phyloP scores from a whole-genome alignment of 768 basidiomycete genomes.

The Cystofilobasidium bisporidii region DNA sequence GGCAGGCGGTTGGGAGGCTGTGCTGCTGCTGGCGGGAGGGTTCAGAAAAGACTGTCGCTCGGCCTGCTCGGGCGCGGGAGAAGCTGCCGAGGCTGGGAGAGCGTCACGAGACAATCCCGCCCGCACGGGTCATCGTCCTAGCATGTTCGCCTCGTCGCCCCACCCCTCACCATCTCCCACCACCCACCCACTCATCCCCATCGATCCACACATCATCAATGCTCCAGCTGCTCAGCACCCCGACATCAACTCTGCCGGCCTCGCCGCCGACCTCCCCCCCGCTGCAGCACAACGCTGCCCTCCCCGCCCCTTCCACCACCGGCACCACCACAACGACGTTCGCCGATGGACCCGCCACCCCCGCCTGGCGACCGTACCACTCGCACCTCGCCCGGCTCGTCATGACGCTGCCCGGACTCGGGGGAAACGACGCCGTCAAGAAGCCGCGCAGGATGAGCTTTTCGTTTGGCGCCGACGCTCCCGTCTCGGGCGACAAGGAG shows the following conservation, averaged over 20 bases:
- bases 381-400: background rate
- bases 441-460: background rate
- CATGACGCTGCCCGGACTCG: background rate
- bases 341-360: too few relatives aligned
- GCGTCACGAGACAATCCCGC: too few relatives aligned
- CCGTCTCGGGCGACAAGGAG: background rate
- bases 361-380: conserved; percentile 2
- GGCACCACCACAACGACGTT: background rate
- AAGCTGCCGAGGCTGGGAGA: too few relatives aligned
- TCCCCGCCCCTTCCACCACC: background rate
- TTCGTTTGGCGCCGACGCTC: background rate
- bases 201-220: background rate
- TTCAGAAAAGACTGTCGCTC: too few relatives aligned
- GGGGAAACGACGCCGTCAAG: background rate
- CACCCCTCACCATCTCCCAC: too few relatives aligned
- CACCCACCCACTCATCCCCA: background rate
- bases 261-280: background rate
- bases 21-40: too few relatives aligned
- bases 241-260: background rate
- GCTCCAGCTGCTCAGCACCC: conserved; percentile 1
- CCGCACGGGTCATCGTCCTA: too few relatives aligned
- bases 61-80: too few relatives aligned
- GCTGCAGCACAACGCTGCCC: background rate
- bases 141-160: too few relatives aligned
- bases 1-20: too few relatives aligned